Evolutionary conservation across 2,329 filamentous ascomycete genomes (phyloP).

Genomic region (Pseudogymnoascus sp.): DNA sequence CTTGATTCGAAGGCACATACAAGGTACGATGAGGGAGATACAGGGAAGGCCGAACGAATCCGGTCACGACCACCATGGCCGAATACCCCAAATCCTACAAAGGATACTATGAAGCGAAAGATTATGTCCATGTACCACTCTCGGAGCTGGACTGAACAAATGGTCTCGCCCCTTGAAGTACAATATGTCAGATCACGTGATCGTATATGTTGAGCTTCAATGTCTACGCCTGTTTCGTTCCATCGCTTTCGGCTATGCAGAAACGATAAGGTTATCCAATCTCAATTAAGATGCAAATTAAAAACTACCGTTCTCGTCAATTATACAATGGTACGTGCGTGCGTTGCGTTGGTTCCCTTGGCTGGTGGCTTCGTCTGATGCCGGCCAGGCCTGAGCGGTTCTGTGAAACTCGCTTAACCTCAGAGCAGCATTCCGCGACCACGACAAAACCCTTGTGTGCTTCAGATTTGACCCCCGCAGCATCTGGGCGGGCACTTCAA

Average conservation of each 20-base stretch:
- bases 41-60: neutral
- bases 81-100: neutral
- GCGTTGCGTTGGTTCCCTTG: slow-evolving; percentile 4
- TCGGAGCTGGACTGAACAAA: neutral
- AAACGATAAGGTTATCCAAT: slow-evolving; percentile 8
- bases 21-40: neutral
- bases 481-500: neutral
- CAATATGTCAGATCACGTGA: neutral
- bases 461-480: slow-evolving; percentile 7
- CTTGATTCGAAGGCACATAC: neutral
- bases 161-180: neutral
- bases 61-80: neutral
- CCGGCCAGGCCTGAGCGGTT: slow-evolving; percentile 3
- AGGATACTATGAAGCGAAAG: neutral
- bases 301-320: neutral
- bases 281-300: slow-evolving; percentile 2
- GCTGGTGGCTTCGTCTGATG: slow-evolving; percentile 2
- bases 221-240: neutral
- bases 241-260: neutral
- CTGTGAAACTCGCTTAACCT: slow-evolving; percentile 2
- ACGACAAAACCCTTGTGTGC: slow-evolving; percentile 11
- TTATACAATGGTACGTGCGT: neutral
- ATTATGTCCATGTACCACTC: neutral
- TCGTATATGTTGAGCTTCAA: neutral
- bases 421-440: slow-evolving; percentile 9